A percentile compares a stretch with the other conserved stretches of the same genome.
Evolutionary conservation across 2,329 filamentous ascomycete species (phyloP).

Genomic region (Cryphonectria carpinicola): DNA sequence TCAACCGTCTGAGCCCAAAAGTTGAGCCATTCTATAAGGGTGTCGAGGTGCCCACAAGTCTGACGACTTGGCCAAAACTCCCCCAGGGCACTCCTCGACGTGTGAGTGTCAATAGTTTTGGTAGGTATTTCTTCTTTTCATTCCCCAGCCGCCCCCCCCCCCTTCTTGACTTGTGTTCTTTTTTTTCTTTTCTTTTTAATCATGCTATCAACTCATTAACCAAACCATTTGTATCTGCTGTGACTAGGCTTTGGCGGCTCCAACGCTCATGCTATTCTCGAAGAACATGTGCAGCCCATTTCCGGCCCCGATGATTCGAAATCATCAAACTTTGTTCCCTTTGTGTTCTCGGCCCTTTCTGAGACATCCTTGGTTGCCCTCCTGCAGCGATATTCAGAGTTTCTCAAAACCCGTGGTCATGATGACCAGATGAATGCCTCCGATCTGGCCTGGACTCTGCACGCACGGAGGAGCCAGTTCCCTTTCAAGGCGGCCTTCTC

Average conservation of each 20-base stretch:
- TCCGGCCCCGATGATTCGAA: not conserved
- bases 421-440: conserved; percentile 18
- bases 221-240: not conserved
- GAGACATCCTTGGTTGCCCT: conserved; percentile 36
- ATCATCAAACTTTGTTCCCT: conserved; percentile 29
- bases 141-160: not conserved
- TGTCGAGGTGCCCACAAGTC: conserved; percentile 30
- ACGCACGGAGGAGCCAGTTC: conserved; percentile 33
- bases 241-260: conserved; percentile 20
- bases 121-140: not conserved
- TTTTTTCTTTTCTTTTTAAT: too few relatives aligned
- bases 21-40: conserved; percentile 37
- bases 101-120: conserved; percentile 26
- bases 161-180: not conserved
- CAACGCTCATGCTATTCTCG: conserved; percentile 22
- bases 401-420: conserved; percentile 27
- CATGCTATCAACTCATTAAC: not conserved
- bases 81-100: conserved; percentile 8
- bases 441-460: conserved; percentile 35
- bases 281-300: not conserved
- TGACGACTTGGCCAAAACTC: conserved; percentile 15
- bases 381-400: conserved; percentile 31
- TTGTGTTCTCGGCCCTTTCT: conserved; percentile 39
- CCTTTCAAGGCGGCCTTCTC: conserved; percentile 35
- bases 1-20: conserved; percentile 40